A percentile compares a stretch with the other conserved stretches of the same genome.
Evolutionary conservation across 1,139 yeast genomes (phyloP).

Genomic region (Geotrichum histeridarum): DNA sequence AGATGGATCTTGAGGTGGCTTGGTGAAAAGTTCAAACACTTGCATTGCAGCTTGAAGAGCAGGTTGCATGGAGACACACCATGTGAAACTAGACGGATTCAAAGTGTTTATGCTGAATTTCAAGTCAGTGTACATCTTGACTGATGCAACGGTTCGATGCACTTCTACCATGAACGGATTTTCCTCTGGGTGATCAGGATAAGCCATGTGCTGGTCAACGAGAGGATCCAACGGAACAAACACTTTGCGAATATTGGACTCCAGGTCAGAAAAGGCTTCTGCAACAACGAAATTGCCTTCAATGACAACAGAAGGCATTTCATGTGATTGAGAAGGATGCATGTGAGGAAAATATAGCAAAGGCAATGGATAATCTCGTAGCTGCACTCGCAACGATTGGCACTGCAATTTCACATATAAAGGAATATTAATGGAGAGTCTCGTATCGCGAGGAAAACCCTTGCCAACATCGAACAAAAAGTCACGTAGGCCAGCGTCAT

Average conservation of each 20-base stretch:
- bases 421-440: slow-evolving; percentile 68
- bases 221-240: slow-evolving; percentile 58
- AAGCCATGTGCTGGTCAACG: slow-evolving; percentile 18
- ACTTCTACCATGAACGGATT: slow-evolving; percentile 55
- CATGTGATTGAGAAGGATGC: slow-evolving; percentile 35
- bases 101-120: slow-evolving; percentile 52
- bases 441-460: slow-evolving; percentile 68
- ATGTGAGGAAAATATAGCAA: slow-evolving; percentile 41
- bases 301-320: slow-evolving; percentile 34
- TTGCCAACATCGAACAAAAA: slow-evolving; percentile 72
- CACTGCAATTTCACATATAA: slow-evolving; percentile 46
- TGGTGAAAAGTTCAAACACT: slow-evolving; percentile 77
- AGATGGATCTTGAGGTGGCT: slow-evolving; percentile 77
- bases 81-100: slow-evolving; percentile 62
- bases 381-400: slow-evolving; percentile 49
- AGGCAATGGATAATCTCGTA: slow-evolving; percentile 70
- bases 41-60: slow-evolving; percentile 78
- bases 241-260: slow-evolving; percentile 54
- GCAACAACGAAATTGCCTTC: slow-evolving; percentile 51
- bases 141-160: slow-evolving; percentile 71
- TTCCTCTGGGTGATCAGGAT: slow-evolving; percentile 19
- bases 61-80: slow-evolving; percentile 85
- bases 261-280: slow-evolving; percentile 46
- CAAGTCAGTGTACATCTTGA: slow-evolving; percentile 65
- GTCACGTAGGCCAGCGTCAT: slow-evolving; percentile 48